These are phyloP conservation scores for Massariosphaeria phaeospora DNA, from an alignment of 495 filamentous ascomycete species.

Conservation along the genomic window DNA sequence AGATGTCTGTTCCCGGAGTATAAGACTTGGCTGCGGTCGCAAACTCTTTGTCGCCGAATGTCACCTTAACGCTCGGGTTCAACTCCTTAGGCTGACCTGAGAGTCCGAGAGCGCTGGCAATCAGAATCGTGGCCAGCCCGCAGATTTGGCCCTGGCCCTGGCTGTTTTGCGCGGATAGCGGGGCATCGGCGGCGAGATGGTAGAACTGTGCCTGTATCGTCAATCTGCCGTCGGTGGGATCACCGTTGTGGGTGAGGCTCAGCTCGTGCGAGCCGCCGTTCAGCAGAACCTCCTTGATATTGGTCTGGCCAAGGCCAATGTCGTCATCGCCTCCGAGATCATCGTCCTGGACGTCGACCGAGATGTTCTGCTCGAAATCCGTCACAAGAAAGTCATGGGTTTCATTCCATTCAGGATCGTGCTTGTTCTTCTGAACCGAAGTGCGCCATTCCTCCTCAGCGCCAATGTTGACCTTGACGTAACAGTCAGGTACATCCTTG, in stretches of 20 bases:
- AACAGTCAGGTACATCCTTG: constrained; percentile 43
- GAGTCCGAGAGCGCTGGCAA: constrained; percentile 40
- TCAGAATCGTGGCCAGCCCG: constrained; percentile 39
- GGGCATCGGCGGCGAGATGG: constrained; percentile 36
- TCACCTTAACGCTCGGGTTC: constrained; percentile 43
- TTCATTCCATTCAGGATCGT: constrained; percentile 43
- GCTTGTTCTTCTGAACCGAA: constrained; percentile 39
- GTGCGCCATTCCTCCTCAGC: constrained; percentile 42
- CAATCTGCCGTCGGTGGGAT: constrained; percentile 35
- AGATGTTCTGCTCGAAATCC: constrained; percentile 42
- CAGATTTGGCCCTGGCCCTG: constrained; percentile 28
- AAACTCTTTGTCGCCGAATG: constrained; percentile 40
- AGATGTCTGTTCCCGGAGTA: constrained; percentile 42
- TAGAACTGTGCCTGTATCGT: constrained; percentile 39
- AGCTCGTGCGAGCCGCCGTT: constrained; percentile 40
- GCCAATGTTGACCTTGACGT: constrained; percentile 39
- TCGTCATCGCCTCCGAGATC: constrained; percentile 43
- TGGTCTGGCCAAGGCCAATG: constrained; percentile 41
- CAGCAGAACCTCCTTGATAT: constrained; percentile 40
- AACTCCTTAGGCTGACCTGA: constrained; percentile 38
- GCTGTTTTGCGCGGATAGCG: constrained; percentile 28
- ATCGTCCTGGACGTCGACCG: constrained; percentile 40
- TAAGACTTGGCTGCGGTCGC: constrained; percentile 40
- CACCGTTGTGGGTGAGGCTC: constrained; percentile 36
- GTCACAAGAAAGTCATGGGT: constrained; percentile 42